phyloP scores from a whole-genome alignment of 2,329 filamentous ascomycete species.

The Fusarium piperis region DNA sequence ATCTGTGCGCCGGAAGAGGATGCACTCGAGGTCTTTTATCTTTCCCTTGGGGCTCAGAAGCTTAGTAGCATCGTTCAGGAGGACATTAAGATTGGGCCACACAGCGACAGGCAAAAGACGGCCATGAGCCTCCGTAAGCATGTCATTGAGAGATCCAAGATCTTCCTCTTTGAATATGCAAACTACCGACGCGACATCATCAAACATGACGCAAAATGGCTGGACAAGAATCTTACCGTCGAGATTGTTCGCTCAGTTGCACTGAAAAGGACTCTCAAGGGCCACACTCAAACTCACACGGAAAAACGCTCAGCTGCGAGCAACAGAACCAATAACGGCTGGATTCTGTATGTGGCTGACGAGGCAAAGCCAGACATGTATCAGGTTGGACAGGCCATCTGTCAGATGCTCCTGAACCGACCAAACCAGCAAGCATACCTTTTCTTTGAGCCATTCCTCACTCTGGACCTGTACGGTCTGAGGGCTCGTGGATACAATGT shows the following conservation, averaged over 20 bases:
- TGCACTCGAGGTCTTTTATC: conserved; percentile 83
- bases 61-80: conserved; percentile 83
- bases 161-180: conserved; percentile 83
- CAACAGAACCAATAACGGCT: conserved; percentile 62
- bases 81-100: conserved; percentile 75
- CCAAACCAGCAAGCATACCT: conserved; percentile 90
- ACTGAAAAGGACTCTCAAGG: conserved; percentile 78
- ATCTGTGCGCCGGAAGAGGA: conserved; percentile 93
- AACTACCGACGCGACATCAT: conserved; percentile 80
- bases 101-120: conserved; percentile 72
- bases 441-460: conserved; percentile 90
- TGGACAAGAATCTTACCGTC: conserved; percentile 85
- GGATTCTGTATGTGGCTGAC: conserved; percentile 79
- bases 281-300: conserved; percentile 73
- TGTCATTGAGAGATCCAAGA: conserved; percentile 85
- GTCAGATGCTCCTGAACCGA: conserved; percentile 79
- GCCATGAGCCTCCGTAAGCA: conserved; percentile 78
- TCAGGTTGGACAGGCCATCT: conserved; percentile 89
- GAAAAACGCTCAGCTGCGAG: conserved; percentile 81
- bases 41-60: conserved; percentile 78
- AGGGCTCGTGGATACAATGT: conserved; percentile 95
- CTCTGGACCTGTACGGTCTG: conserved; percentile 82
- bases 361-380: conserved; percentile 80
- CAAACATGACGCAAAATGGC: conserved; percentile 87
- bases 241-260: conserved; percentile 81